These are phyloP conservation scores for Paramecium sonneborni DNA, from an alignment of 73 alveolate species.

Conservation along the genomic window DNA sequence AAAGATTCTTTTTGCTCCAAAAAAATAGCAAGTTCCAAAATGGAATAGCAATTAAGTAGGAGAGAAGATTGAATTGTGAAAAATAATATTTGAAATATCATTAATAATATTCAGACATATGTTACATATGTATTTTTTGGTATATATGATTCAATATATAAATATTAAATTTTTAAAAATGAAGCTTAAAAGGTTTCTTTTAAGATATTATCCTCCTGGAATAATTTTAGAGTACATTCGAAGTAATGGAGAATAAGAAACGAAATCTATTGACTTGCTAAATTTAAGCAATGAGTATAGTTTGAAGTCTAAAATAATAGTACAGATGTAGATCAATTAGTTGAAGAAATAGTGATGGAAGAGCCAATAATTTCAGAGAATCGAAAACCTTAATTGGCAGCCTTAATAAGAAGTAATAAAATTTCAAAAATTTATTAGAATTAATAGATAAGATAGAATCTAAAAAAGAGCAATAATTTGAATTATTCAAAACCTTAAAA, in stretches of 20 bases:
- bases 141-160: background rate
- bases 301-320: background rate
- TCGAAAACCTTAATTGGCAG: slow-evolving; percentile 69
- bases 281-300: slow-evolving; percentile 73
- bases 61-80: background rate
- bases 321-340: slow-evolving; percentile 94
- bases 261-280: slow-evolving; percentile 92
- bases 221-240: slow-evolving; percentile 90
- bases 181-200: slow-evolving; percentile 96
- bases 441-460: slow-evolving; percentile 85
- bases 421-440: slow-evolving; percentile 62
- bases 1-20: slow-evolving; percentile 59
- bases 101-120: too few relatives aligned
- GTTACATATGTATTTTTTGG: too few relatives aligned
- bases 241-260: slow-evolving; percentile 91
- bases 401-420: slow-evolving; percentile 40
- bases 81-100: background rate
- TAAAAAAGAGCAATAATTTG: slow-evolving; percentile 87
- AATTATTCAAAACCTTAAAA: slow-evolving; percentile 90
- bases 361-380: slow-evolving; percentile 94
- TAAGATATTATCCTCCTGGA: slow-evolving; percentile 98
- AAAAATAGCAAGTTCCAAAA: background rate
- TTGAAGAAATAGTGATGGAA: slow-evolving; percentile 91
- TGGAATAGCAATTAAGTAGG: background rate
- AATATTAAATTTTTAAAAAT: slow-evolving; percentile 62